Base-by-base conservation (phyloP, 2,329 filamentous ascomycete genomes). In the Ophiocordyceps australis region DNA sequence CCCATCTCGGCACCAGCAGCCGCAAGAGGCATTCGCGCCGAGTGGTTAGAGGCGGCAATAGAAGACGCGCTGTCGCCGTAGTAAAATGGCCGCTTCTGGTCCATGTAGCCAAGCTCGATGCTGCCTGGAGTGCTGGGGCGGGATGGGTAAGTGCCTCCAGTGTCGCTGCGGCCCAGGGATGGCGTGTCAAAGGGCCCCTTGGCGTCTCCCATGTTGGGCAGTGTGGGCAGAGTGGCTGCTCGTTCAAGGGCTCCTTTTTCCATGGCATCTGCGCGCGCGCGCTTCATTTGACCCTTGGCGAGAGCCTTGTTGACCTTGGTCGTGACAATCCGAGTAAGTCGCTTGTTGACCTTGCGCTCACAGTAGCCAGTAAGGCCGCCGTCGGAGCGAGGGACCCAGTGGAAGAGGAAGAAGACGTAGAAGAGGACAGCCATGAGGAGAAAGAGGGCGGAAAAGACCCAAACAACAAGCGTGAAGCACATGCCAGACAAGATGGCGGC, bases 381-480 rank as follows among this genome's bases (percentile, higher is more conserved):
- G 41, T 94, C 83, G 9, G 70, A 60, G 19, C 66, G 65, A 2
- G 85, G 83, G 32, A 98, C 86, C 52, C 86, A 89, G 49, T 89
- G 79, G 67, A 79, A 93, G 5, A 98, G 63, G 49, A 93, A 98
- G 40, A 81, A 68, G 20, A 93, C 50, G 50, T 92, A 95, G 32
- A 92, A 72, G 2, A 91, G 40, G 14, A 73, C 56, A 0, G 80
- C 82, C 8, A 79, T 43, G n/a, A 86, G 54, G 26, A 95, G 60
- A 22, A 67, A 73, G 3, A 95, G 45, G 5, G 78, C 66, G 1
- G 78, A 77, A 38, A 95, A 73, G 10, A 83, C 62, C 86, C 86
- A 95, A 38, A 95, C 70, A 28, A 94, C 47, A 14, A 93, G 49
- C 4, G 86, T 94, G 52, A 93, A 95, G 34, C 83, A 55, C 89